A percentile compares a stretch with the other conserved stretches of the same genome.
These are phyloP conservation scores for Rhinocladiella similis DNA, from an alignment of 2,329 filamentous ascomycete species.

Conservation along the genomic window DNA sequence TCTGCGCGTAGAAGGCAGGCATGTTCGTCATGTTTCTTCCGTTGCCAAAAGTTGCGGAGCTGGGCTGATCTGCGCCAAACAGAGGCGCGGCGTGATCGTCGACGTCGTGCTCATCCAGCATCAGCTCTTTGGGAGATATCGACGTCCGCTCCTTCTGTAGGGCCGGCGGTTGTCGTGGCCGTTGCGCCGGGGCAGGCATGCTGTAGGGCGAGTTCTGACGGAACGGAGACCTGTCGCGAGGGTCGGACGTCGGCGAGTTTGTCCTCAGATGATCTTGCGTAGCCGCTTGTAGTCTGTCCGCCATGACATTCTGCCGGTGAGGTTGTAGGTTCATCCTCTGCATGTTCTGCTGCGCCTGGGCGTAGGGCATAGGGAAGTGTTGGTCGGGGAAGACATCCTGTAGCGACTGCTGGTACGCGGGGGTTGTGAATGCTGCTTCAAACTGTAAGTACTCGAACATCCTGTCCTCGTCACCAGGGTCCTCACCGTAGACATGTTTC, in stretches of 20 bases:
- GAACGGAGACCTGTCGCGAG: constrained; percentile 78
- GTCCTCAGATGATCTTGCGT: constrained; percentile 70
- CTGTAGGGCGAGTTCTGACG: constrained; percentile 66
- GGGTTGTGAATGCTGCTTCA: constrained; percentile 55
- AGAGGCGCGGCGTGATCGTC: constrained; percentile 70
- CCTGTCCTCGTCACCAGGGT: constrained; percentile 44
- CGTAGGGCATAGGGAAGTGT: constrained; percentile 37
- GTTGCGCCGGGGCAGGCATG: constrained; percentile 42
- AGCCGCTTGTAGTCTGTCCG: constrained; percentile 74
- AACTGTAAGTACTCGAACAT: constrained; percentile 69
- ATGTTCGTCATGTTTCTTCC: constrained; percentile 35
- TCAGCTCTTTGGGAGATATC: constrained; percentile 90
- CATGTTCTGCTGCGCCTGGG: constrained; percentile 38
- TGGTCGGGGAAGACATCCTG: constrained; percentile 67
- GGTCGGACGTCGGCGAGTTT: constrained; percentile 54
- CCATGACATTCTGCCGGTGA: constrained; percentile 65
- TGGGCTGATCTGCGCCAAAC: constrained; percentile 64
- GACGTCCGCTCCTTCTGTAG: constrained; percentile 64
- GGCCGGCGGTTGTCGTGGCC: constrained; percentile 41
- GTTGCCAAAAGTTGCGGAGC: constrained; percentile 49
- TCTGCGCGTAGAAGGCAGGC: constrained; percentile 36
- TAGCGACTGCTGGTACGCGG: constrained; percentile 34
- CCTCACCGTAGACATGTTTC: constrained; percentile 58
- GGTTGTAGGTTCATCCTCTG: constrained; percentile 40
- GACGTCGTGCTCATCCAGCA: constrained; percentile 78